These are phyloP conservation scores for Digitaria exilis DNA, from an alignment of 202 grass and related monocot species.

Conservation along the genomic window DNA sequence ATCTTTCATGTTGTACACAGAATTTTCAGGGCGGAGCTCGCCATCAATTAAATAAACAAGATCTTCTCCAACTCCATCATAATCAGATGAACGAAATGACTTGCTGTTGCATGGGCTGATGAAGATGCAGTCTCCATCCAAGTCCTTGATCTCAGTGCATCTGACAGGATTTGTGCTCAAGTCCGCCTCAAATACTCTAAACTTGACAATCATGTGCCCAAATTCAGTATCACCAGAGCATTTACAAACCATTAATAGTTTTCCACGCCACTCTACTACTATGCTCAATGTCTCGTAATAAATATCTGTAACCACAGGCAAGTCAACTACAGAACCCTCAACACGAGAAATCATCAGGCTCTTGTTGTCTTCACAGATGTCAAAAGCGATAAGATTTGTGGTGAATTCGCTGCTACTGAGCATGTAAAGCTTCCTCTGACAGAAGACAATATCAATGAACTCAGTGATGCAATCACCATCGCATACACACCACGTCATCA, in stretches of 20 bases:
- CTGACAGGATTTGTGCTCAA: constrained; percentile 4
- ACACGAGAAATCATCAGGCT: constrained; percentile 34
- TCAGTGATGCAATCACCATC: constrained; percentile 22
- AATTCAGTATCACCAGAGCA: background rate
- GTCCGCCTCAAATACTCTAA: constrained; percentile 24
- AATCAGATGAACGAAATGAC: constrained; percentile 13
- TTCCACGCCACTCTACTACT: constrained; percentile 45
- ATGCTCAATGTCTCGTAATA: background rate
- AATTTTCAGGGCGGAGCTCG: background rate
- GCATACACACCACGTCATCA: constrained; percentile 42
- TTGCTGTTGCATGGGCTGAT: constrained; percentile 33
- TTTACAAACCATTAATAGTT: constrained; percentile 2
- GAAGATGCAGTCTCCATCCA: constrained; percentile 49
- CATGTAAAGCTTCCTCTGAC: constrained; percentile 35
- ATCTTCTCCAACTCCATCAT: constrained; percentile 22
- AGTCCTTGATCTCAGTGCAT: constrained; percentile 25
- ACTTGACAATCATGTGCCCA: constrained; percentile 1
- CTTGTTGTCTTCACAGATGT: background rate
- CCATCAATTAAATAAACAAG: constrained; percentile 30
- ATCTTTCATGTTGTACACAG: constrained; percentile 43
- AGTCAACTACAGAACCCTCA: background rate
- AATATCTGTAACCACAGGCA: background rate
- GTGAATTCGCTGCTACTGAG: background rate
- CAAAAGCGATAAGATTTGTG: constrained; percentile 7
- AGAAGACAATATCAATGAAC: constrained; percentile 35